These are phyloP conservation scores for Clathrospora elynae DNA, from an alignment of 2,329 filamentous ascomycete genomes.

Conservation along the genomic window DNA sequence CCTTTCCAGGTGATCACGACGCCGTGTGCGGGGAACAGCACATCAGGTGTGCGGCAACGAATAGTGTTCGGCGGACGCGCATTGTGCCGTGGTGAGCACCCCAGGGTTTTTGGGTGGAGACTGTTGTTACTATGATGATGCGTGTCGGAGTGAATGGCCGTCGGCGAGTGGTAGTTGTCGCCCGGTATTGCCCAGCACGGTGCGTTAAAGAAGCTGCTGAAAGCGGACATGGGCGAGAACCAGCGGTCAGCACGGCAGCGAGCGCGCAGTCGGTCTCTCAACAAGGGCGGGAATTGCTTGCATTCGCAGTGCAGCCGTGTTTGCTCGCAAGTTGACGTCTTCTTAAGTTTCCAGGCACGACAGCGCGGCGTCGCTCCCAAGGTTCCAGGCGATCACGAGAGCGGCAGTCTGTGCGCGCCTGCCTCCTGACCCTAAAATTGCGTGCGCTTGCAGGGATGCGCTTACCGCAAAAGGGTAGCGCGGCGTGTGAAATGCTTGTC, in stretches of 20 bases:
- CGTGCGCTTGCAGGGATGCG: constrained; percentile 27
- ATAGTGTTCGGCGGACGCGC: constrained; percentile 19
- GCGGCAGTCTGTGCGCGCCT: constrained; percentile 36
- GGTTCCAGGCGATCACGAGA: constrained; percentile 38
- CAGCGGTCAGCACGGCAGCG: constrained; percentile 11
- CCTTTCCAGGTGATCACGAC: constrained; percentile 21
- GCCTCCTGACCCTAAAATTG: constrained; percentile 44
- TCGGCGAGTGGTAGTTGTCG: constrained; percentile 23
- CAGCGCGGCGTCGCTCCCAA: constrained; percentile 11
- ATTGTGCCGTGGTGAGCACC: constrained; percentile 22
- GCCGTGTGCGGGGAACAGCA: constrained; percentile 38
- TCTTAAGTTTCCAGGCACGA: constrained; percentile 12
- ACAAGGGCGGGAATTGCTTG: constrained; percentile 1
- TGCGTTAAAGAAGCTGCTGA: constrained; percentile 7
- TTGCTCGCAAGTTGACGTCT: constrained; percentile 18
- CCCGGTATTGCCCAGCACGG: constrained; percentile 15
- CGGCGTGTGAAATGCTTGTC: constrained; percentile 31
- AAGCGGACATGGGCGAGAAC: background rate
- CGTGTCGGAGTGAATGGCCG: constrained; percentile 21
- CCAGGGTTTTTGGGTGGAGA: constrained; percentile 31
- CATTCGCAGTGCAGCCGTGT: constrained; percentile 2
- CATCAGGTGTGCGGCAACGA: constrained; percentile 21
- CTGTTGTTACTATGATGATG: constrained; percentile 20
- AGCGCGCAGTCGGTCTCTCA: constrained; percentile 7
- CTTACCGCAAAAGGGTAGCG: constrained; percentile 27